Evolutionary conservation across 805 yeast genomes (phyloP), one percentile per base, ranked within the genome.

Genomic region (Starmerella potacharoeniae): DNA sequence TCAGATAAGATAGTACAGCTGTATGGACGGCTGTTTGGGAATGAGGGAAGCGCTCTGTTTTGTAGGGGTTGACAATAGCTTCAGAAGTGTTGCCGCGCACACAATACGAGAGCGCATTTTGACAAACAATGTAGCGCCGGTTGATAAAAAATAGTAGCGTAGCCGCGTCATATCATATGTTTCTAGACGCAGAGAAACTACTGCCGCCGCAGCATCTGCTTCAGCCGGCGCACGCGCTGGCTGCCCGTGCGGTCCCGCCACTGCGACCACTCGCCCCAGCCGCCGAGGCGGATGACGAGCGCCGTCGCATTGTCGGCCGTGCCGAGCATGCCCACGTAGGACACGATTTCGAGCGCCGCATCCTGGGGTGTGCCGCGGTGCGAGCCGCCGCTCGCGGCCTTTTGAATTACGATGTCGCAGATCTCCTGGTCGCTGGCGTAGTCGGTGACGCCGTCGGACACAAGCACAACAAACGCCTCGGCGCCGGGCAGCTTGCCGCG

Each of bases 281-380:
- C 96, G 37, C 78, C 76, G 54, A 93, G 72, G 56, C 95, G 73
- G 10, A 91, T 69, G 5, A 93, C 86, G 58, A 84, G 65, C 66
- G 96, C 88, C 2, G 97, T 88, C n/a, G 97, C 95, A 69, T 93
- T 93, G 68, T 93, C 98, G 64, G 86, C 89, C 2, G 95, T 93
- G 13, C 95, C 95, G 8, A 90, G 77, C 43, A 86, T 86, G 66
- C 84, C 89, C 10, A 89, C 84, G 67, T 82, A 93, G 62, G 82
- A 77, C 11, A 91, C 80, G 17, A 93, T 85, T 66, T 90, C 97
- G 57, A 79, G 81, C 0, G 97, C 90, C 39, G 95, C 86, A 46
- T 73, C 77, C 63, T 86, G 95, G 0, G 97, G 96, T 0, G 89
- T 79, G 4, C 95, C 95, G 34, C 73, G 69, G 33, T 76, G 73